phyloP scores from a whole-genome alignment of 2,329 filamentous ascomycete genomes.

The Aspergillus luchuensis region DNA sequence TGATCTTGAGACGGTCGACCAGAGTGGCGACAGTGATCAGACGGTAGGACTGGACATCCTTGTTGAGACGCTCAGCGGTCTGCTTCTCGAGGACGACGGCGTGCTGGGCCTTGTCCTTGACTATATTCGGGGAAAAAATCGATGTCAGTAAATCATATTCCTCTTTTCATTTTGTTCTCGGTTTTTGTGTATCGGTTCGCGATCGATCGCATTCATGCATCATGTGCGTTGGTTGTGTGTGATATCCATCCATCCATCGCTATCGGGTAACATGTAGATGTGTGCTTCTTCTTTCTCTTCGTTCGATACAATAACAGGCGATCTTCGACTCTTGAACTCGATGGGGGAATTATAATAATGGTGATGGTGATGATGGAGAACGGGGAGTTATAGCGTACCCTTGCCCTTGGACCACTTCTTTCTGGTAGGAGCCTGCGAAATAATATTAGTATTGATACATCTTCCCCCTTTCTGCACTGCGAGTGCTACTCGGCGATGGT shows the following conservation, averaged over 20 bases:
- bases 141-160: slow-evolving; percentile 10
- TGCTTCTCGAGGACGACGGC: slow-evolving; percentile 97
- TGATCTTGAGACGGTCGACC: slow-evolving; percentile 99
- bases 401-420: slow-evolving; percentile 61
- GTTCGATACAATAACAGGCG: not conserved
- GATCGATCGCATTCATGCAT: not conserved
- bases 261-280: not conserved
- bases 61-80: slow-evolving; percentile 97
- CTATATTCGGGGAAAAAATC: slow-evolving; percentile 53
- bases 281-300: not conserved
- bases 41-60: slow-evolving; percentile 99
- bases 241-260: not conserved
- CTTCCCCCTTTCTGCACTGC: not conserved
- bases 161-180: not conserved
- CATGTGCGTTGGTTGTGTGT: not conserved
- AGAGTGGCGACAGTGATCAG: slow-evolving; percentile 98
- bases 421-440: slow-evolving; percentile 57
- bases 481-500: not conserved
- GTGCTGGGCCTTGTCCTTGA: slow-evolving; percentile 99
- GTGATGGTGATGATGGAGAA: slow-evolving; percentile 9
- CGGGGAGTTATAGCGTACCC: slow-evolving; percentile 46
- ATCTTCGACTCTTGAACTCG: slow-evolving; percentile 16
- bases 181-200: not conserved
- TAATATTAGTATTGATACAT: slow-evolving; percentile 35
- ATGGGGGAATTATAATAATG: slow-evolving; percentile 6